phyloP scores from a whole-genome alignment of 345 rosid genomes.

The Acer saccharum region DNA sequence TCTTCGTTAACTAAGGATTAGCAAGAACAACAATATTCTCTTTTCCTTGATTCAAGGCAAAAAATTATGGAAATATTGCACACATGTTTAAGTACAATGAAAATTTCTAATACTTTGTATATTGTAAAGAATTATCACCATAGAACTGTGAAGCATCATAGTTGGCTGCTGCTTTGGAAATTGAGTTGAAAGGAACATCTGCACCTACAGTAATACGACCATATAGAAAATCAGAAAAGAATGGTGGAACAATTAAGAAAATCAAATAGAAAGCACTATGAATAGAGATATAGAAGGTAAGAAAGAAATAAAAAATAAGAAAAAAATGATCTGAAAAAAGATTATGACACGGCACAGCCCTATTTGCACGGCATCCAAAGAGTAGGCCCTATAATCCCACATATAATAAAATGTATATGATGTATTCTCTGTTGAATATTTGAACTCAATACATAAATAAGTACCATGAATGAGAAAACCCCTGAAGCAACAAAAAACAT shows the following conservation, averaged over 20 bases:
- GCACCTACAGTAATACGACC: conserved; percentile 52
- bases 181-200: conserved; percentile 63
- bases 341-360: neutral
- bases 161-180: conserved; percentile 89
- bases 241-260: neutral
- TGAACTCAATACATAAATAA: neutral
- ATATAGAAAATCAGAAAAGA: neutral
- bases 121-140: conserved; percentile 43
- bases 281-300: neutral
- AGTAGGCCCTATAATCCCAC: neutral
- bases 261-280: too few relatives aligned
- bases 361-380: neutral
- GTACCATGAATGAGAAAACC: conserved; percentile 76
- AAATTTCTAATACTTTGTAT: conserved; percentile 2
- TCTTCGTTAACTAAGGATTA: neutral
- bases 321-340: neutral
- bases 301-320: neutral
- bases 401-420: neutral
- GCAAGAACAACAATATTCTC: neutral
- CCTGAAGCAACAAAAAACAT: conserved; percentile 74
- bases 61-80: conserved; percentile 1
- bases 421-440: neutral
- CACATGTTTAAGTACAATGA: neutral
- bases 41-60: neutral
- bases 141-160: conserved; percentile 80